Base-by-base conservation (phyloP, 2,329 filamentous ascomycete genomes). In the Penicillium sp. region DNA sequence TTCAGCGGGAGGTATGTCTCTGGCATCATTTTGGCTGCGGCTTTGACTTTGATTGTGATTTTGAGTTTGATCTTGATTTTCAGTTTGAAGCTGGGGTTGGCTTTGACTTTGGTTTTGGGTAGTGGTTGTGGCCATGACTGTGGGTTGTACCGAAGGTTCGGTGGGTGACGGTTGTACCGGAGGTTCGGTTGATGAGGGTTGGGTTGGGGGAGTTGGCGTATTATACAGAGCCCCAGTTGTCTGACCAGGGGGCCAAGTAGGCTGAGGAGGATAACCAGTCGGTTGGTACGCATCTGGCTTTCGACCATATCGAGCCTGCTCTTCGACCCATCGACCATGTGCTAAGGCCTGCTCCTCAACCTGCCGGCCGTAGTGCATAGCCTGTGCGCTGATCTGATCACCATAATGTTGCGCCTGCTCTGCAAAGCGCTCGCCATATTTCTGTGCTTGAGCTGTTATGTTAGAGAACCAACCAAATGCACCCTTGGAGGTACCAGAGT, bases 321-420 rank as follows among this genome's bases (percentile, higher is more conserved):
- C 67, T 61, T 77, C 74, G 9, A 76, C 60, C 67, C 74, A 75
- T 11, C 70, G 67, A 33, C 71, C 72, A 61, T 71, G 72, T 4
- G 72, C 68, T 53, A 73, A 59, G 7, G 75, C 75, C 33, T 72
- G 72, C 43, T 75, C 71, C 63, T 78, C 75, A 1, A 77, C 70
- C 56, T 73, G 68, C 31, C 71, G 63, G 29, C 74, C 69, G 58
- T 75, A 76, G 50, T 72, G 61, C 50, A 72, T 67, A 6, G 74
- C 73, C 23, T 73, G 70, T 6, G 68, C 66, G 49, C 67, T 71
- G 16, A 74, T 65, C 55, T 68, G 69, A 47, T 72, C 69, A 11
- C 73, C 72, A 54, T 74, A 72, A 29, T 65, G 66, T 44, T 65
- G 58, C 1, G 72, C 74, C 54, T 75, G 73, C 50, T 74, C 69